A percentile compares a stretch with the other conserved stretches of the same genome.
phyloP scores from a whole-genome alignment of 331 rosid species.

The Malus hybrid region DNA sequence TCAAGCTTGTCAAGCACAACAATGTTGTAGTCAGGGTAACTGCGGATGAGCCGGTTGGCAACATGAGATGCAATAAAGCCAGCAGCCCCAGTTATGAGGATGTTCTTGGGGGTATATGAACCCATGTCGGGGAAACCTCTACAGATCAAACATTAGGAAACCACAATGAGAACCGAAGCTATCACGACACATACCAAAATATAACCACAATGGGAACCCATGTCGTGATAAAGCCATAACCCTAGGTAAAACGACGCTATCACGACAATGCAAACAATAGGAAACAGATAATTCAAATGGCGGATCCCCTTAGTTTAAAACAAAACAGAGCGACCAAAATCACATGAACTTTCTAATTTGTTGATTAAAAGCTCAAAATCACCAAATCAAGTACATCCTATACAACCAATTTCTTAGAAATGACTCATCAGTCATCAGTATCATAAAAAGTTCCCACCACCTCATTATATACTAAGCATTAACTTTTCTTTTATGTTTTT shows the following conservation, averaged over 20 bases:
- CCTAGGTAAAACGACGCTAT: neutral
- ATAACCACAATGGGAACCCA: no score
- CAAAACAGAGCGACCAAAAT: neutral
- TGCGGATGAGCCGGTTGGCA: slow-evolving; percentile 75
- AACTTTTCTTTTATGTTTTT: neutral
- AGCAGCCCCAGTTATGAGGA: slow-evolving; percentile 86
- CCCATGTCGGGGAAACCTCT: slow-evolving; percentile 48
- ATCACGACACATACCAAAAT: no score
- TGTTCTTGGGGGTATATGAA: slow-evolving; percentile 72
- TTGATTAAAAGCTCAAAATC: neutral
- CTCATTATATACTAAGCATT: neutral
- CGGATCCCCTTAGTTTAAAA: neutral
- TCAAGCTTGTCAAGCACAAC: slow-evolving; percentile 94
- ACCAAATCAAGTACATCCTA: neutral
- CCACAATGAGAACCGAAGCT: neutral
- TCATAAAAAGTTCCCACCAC: neutral
- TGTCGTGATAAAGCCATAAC: neutral
- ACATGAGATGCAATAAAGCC: slow-evolving; percentile 91
- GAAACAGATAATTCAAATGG: neutral
- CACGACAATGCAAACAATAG: neutral
- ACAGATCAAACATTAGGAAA: slow-evolving; percentile 1
- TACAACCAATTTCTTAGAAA: neutral
- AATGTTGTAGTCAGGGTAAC: slow-evolving; percentile 62
- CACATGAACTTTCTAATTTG: neutral
- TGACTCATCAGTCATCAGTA: neutral